Evolutionary conservation across 1,284 basidiomycete species (phyloP).

Genomic region (Cutaneotrichosporon dermatis): DNA sequence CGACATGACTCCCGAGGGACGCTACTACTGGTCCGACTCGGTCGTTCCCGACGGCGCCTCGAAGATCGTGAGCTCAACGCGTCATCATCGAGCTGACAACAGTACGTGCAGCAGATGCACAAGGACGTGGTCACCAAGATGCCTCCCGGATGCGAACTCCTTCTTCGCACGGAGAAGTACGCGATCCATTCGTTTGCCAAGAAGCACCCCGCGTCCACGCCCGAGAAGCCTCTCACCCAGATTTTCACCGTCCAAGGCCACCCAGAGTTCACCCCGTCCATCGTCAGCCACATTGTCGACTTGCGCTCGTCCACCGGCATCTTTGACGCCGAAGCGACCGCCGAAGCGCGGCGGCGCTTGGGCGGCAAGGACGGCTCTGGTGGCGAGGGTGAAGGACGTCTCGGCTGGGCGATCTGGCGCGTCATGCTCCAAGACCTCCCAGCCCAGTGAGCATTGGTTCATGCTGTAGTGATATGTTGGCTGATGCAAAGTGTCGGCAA

Average conservation of each 20-base stretch:
- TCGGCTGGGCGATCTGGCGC: conserved; percentile 52
- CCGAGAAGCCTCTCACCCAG: conserved; percentile 41
- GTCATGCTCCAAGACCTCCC: conserved; percentile 49
- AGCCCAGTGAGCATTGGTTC: conserved; percentile 11
- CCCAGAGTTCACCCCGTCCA: conserved; percentile 53
- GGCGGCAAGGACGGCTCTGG: conserved; percentile 49
- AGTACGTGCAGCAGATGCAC: conserved; percentile 56
- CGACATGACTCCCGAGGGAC: conserved; percentile 49
- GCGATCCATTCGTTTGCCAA: conserved; percentile 52
- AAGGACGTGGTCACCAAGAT: conserved; percentile 51
- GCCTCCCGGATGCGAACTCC: conserved; percentile 49
- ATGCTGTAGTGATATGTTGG: neutral
- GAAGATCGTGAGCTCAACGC: conserved; percentile 16
- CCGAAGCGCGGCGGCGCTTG: conserved; percentile 47
- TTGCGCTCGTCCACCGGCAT: conserved; percentile 47
- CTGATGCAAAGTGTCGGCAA: conserved; percentile 15
- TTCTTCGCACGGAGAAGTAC: conserved; percentile 49
- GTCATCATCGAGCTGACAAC: neutral
- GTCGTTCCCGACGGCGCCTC: conserved; percentile 37
- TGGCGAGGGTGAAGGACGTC: conserved; percentile 50
- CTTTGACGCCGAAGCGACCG: conserved; percentile 43
- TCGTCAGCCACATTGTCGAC: conserved; percentile 52
- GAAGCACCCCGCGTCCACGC: conserved; percentile 45
- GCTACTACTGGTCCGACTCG: conserved; percentile 47
- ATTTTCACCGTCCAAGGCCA: conserved; percentile 53